These are phyloP conservation scores for Eimeria falciformis DNA, from an alignment of 169 alveolate genomes.

Conservation along the genomic window DNA sequence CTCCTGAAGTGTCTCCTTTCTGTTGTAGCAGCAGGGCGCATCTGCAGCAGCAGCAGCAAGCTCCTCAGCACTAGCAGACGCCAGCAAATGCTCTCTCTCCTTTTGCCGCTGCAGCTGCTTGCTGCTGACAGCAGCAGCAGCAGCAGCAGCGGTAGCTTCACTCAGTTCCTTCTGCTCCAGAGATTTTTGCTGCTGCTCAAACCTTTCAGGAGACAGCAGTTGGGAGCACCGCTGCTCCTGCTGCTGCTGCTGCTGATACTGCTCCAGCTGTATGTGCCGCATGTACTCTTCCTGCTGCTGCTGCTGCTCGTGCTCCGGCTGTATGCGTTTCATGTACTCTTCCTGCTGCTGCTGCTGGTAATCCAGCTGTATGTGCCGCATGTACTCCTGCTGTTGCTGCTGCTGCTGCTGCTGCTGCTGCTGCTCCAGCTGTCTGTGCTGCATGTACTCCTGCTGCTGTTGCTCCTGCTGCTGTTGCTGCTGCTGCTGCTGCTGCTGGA, in stretches of 20 bases:
- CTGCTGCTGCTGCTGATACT: neutral
- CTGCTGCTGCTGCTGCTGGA: conserved; percentile 38
- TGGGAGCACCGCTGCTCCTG: neutral
- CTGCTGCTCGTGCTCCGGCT: neutral
- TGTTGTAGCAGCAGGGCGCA: too few species aligned
- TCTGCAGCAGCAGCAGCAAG: conserved; percentile 16
- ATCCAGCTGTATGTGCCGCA: neutral
- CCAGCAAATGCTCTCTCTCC: too few species aligned
- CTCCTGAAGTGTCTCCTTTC: too few species aligned
- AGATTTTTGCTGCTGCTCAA: neutral
- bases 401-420: neutral
- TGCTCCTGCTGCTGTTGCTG: neutral
- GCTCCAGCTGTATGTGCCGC: conserved; percentile 11
- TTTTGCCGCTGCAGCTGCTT: too few species aligned
- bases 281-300: neutral
- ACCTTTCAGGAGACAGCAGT: neutral
- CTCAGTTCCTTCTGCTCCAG: neutral
- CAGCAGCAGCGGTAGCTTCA: neutral
- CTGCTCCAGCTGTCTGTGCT: neutral
- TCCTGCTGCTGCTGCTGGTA: conserved; percentile 1
- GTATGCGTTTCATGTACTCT: neutral
- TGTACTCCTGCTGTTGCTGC: neutral
- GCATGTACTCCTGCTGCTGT: conserved; percentile 30
- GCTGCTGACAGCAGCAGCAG: conserved; percentile 1
- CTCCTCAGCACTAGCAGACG: too few species aligned